Evolutionary conservation across 768 basidiomycete genomes (phyloP), one percentile per base, ranked within the genome.

Genomic region (Daedaleopsis sinensis): DNA sequence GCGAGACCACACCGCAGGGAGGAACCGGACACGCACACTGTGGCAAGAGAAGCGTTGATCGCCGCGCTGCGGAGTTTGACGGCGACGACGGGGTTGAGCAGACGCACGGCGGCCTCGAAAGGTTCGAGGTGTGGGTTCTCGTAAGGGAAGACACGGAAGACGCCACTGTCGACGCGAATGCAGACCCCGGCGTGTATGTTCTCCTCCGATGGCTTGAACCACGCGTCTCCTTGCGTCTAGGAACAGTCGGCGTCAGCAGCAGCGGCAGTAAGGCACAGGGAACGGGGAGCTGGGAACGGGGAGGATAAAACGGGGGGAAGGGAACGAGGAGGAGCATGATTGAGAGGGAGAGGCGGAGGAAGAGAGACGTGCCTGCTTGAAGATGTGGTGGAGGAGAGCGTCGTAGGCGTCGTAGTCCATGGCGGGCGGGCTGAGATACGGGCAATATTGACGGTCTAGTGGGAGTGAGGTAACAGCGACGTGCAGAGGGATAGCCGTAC

Each of bases 161-260:
- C 80, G 23, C 87, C 87, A 8, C 82, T 77, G 49, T 86, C 82
- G 24, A 90, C 83, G 50, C 91, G 82, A n/a, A 93, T 73, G 69
- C 89, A 92, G 63, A 93, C 90, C 49, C 91, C 91, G 0, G 87
- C 88, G 57, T 89, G 85, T 52, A 91, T 77, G 69, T 91, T 92
- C 73, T 93, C 91, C 67, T 91, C 88, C 0, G 90, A 84, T 3
- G 90, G 90, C 67, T 91, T 93, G 75, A 93, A 93, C 91, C 91
- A 93, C 8, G 91, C 87, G 61, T 91, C 90, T 1, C 87, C 85
- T 70, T 91, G 89, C 1, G 91, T 92, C 89, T 91, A 27, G 15
- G 24, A 35, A 5, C 39, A 42, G 10, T 42, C 5, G 50, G 19
- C 27, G 50, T 32, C 13, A 16, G 50, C 16, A 13, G 2, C 16